Base-by-base conservation (phyloP, 306 rosid genomes). In the Mucuna pruriens region DNA sequence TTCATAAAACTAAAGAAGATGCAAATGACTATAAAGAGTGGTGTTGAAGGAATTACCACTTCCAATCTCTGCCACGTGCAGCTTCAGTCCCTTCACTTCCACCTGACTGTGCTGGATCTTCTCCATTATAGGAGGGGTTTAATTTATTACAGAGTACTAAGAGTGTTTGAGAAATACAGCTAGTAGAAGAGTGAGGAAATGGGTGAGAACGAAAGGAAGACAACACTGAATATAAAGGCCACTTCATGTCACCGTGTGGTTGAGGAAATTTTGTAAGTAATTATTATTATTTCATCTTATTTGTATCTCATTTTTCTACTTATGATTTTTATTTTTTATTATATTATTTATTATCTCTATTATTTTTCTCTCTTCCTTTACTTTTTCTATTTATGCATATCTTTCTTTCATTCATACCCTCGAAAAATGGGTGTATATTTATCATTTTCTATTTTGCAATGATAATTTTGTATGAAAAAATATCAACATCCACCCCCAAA, bases 1-100 rank as follows among this genome's bases (percentile, higher is more conserved):
- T 69, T 45, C 33, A 48, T 2, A 20, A 36, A n/a, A 9, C 0
- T 22, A 6, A 77, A 46, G 22, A 23, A 44, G 49, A 44, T 69
- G 39, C 17, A 6, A 74, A 34, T 74, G 13, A 70, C 15, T 36
- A 25, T 63, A 57, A 29, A 10, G 15, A 5, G 9, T 46, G 8
- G 9, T 46, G 0, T 12, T 17, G 1, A 12, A 5, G 61, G 26
- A 36, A 9, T 61, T 33, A 80, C 87, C 90, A 26, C 39, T 82
- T 87, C 91, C 94, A 19, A 88, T 85, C 85, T 88, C 90, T 31
- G 96, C 94, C 26, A 91, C 91, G 71, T 91, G 94, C 26, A 93
- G 87, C 79, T 91, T 91, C 26, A 93, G 75, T 81, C 91, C 97
- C 55, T 84, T 81, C 36, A 91, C 95, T 74, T 89, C 84, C 3